Base-by-base conservation (phyloP, 768 basidiomycete species). In the Thelephora aurantiotincta region DNA sequence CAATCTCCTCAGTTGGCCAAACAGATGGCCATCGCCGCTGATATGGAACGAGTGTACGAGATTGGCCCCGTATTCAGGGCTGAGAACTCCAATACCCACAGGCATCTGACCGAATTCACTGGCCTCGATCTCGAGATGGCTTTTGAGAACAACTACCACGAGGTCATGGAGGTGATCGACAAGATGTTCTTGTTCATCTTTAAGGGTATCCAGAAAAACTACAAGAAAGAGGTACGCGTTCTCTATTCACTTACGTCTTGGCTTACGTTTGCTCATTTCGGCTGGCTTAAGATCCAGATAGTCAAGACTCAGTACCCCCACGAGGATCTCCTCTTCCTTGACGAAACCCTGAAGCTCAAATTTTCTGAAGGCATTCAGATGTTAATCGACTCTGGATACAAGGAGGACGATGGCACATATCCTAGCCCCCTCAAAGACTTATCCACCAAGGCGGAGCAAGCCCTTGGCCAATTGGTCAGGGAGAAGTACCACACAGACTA, bases 121-220 rank as follows among this genome's bases (percentile, higher is more conserved):
- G 96, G 96, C 22, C 79, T 99, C 53, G 96, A 99, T 81, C 72
- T 99, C 55, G 96, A 99, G 65, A 98, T 99, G 96, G 74, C 80
- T 3, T 90, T 99, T 54, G 91, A 98, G 61, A 89, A 92, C 60
- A 90, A 98, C 62, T 99, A 98, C 58, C 92, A 98, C 64, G 96
- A 99, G 65, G 91, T 92, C 22, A 71, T 98, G 68, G 89, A 96
- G 54, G 65, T 88, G 26, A 74, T 99, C 49, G 96, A 99, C 60
- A 74, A 73, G 37, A 72, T 96, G 61, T 77, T 98, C 59, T 72
- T 89, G 56, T 65, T 69, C 57, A 86, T 99, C 55, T 99, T 99
- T 76, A 72, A 72, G 51, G 84, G 83, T 3, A 72, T 99, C 46
- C 75, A 79, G 55, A 73, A 80, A 54, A 73, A 74, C 43, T 92